Base-by-base conservation (phyloP, 371 early-diverging fungal species). In the Batkoa obscura region DNA sequence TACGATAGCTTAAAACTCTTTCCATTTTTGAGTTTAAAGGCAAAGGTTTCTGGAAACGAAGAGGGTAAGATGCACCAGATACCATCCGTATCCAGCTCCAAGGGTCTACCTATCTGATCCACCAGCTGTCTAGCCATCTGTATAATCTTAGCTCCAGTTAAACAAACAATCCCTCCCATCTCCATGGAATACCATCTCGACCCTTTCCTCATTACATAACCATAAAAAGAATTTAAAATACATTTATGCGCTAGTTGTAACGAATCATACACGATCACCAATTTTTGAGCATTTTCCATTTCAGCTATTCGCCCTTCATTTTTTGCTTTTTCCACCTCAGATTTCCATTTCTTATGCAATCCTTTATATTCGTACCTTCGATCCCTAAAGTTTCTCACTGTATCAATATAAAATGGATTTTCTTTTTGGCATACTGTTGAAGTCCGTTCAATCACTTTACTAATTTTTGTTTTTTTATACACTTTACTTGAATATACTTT, bases 121-220 rank as follows among this genome's bases (percentile, higher is more conserved):
- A 99, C 86, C 5, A 94, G 72, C 48, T 83, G 69, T 34, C 94
- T 80, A 5, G 99, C 99, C 76, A 90, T 80, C 67, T 94, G 96
- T 62, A 99, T 99, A 63, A 99, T 98, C 31, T 77, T 78, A 0
- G 97, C 88, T 12, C 99, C 99, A 0, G 95, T 94, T 61, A 92
- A 65, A 71, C 99, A 99, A 43, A 98, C 98, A 32, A 98, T 89
- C 39, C 99, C 99, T 0, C 97, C 99, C 99, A 99, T 99, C 69
- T 99, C 99, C 78, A 99, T 83, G 0, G 97, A 96, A 67, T 92
- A 94, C 99, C 99, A 99, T 55, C 99, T 85, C 0, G 97, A 89
- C 38, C 97, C 98, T 69, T 94, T 98, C 60, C 97, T 79, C 99
- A 98, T 99, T 35, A 98, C 98, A 73, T 99, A 99, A 32, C 99